Evolutionary conservation across 768 basidiomycete species (phyloP).

Genomic region (Tricholoma matsutake): DNA sequence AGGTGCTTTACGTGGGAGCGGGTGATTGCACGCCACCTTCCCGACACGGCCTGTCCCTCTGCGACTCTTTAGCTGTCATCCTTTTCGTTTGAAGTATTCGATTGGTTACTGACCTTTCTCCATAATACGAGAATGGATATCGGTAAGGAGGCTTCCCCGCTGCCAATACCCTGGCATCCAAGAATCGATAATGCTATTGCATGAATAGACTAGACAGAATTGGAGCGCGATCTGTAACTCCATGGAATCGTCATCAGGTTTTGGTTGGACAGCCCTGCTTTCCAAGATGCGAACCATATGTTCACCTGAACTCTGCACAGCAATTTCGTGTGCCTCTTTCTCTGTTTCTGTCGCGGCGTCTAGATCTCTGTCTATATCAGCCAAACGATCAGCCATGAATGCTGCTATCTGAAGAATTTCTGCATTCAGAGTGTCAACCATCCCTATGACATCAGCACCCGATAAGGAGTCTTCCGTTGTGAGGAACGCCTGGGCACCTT

Average conservation of each 20-base stretch:
- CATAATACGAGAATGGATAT: slow-evolving; percentile 9
- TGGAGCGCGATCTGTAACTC: slow-evolving; percentile 19
- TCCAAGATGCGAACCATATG: slow-evolving; percentile 8
- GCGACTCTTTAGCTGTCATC: neutral
- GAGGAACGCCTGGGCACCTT: slow-evolving; percentile 13
- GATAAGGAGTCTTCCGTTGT: slow-evolving; percentile 15
- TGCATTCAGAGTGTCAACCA: slow-evolving; percentile 40
- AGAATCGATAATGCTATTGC: slow-evolving; percentile 5
- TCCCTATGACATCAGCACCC: slow-evolving; percentile 18
- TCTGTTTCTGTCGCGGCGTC: neutral
- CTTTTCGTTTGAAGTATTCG: neutral
- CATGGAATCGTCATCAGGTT: slow-evolving; percentile 10
- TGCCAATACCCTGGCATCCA: slow-evolving; percentile 12
- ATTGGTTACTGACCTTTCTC: slow-evolving; percentile 9
- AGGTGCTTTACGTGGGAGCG: neutral
- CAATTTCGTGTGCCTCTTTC: neutral
- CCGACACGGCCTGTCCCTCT: slow-evolving; percentile 3
- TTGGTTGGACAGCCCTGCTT: neutral
- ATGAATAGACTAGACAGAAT: slow-evolving; percentile 12
- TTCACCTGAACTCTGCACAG: slow-evolving; percentile 5
- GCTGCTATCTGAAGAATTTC: slow-evolving; percentile 48
- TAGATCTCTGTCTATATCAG: neutral
- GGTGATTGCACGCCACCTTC: slow-evolving; percentile 7
- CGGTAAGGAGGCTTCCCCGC: neutral
- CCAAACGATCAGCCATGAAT: slow-evolving; percentile 38